Evolutionary conservation across 1,284 basidiomycete genomes (phyloP).

Genomic region (Fomitopsis schrenkii): DNA sequence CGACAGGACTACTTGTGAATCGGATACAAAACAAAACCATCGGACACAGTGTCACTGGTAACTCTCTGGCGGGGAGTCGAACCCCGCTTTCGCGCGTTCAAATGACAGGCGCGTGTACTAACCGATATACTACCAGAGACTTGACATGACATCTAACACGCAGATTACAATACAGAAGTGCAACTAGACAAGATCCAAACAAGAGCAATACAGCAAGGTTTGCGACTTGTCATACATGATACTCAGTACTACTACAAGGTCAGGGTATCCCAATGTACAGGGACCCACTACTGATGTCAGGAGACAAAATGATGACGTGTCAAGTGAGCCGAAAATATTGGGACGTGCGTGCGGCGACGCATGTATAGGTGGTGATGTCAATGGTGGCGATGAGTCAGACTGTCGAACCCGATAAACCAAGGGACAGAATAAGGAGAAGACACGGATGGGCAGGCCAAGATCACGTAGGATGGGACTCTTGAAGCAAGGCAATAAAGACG

Average conservation of each 20-base stretch:
- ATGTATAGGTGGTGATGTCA: not conserved
- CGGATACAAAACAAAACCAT: too few relatives aligned
- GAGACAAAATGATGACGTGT: not conserved
- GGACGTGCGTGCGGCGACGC: not conserved
- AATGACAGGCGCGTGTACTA: too few relatives aligned
- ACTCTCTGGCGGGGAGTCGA: slow-evolving; percentile 11
- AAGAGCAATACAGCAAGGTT: not conserved
- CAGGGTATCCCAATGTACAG: not conserved
- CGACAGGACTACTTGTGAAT: too few relatives aligned
- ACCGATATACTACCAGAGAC: not conserved
- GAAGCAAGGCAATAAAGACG: slow-evolving; percentile 1
- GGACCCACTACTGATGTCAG: not conserved
- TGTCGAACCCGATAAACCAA: not conserved
- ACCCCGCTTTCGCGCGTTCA: slow-evolving; percentile 33
- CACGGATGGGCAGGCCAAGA: not conserved
- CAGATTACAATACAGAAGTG: too few relatives aligned
- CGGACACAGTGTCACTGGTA: too few relatives aligned
- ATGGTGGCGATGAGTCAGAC: not conserved
- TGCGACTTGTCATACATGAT: too few relatives aligned
- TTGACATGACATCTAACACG: too few relatives aligned
- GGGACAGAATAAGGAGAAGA: not conserved
- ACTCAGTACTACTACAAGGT: not conserved
- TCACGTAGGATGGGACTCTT: not conserved
- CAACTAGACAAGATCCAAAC: too few relatives aligned
- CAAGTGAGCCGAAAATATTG: not conserved